These are phyloP conservation scores for Fraxinus baroniana DNA, from an alignment of 305 asterid genomes.

Conservation along the genomic window DNA sequence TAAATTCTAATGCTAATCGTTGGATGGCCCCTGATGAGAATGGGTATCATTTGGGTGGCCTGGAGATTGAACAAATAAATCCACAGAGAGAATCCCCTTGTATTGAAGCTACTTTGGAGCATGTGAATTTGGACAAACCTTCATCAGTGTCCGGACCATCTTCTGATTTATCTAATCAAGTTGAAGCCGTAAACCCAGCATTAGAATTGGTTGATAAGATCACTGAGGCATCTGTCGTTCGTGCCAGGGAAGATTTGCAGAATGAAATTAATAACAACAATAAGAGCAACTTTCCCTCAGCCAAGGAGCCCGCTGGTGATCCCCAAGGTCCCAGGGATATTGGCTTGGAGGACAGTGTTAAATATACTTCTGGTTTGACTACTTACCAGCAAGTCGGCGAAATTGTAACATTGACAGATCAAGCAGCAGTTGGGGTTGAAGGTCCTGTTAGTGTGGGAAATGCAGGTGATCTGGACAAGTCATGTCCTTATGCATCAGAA, in stretches of 20 bases:
- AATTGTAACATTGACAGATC: conserved; percentile 32
- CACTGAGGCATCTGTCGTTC: conserved; percentile 37
- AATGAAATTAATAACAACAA: conserved; percentile 31
- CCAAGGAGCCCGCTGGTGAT: conserved; percentile 27
- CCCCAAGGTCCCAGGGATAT: conserved; percentile 34
- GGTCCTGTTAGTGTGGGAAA: conserved; percentile 26
- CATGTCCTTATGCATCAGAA: conserved; percentile 32
- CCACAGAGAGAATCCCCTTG: conserved; percentile 37
- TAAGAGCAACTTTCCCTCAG: conserved; percentile 22
- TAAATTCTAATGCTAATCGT: conserved; percentile 34
- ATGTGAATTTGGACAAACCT: conserved; percentile 25
- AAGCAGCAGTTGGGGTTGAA: conserved; percentile 27
- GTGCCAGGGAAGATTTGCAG: conserved; percentile 34
- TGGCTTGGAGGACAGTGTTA: conserved; percentile 31
- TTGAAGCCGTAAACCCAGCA: conserved; percentile 27
- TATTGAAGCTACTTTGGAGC: conserved; percentile 31
- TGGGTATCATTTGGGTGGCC: conserved; percentile 37
- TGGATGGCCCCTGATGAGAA: conserved; percentile 43
- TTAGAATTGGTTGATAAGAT: conserved; percentile 35
- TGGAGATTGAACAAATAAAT: conserved; percentile 35
- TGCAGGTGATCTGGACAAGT: conserved; percentile 29
- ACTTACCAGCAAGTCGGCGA: conserved; percentile 32
- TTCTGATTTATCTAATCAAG: conserved; percentile 37
- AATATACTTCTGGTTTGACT: conserved; percentile 40
- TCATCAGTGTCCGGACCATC: conserved; percentile 29